Percentiles rank a stretch among this genome's conserved stretches.
Evolutionary conservation across 2,329 filamentous ascomycete genomes (phyloP).

Genomic region (Apiospora pterosperma): DNA sequence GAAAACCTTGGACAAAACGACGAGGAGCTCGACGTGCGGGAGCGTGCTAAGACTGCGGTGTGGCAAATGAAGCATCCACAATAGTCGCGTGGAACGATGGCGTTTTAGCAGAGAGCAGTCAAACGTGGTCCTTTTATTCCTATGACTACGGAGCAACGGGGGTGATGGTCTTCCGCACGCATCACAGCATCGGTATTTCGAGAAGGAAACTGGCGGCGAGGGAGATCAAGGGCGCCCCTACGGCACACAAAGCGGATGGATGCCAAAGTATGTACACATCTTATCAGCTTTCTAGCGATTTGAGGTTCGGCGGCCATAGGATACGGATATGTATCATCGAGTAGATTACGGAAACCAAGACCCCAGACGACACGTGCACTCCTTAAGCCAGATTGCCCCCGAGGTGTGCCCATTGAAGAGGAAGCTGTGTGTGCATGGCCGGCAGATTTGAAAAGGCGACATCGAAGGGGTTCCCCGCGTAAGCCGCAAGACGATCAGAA

Average conservation of each 20-base stretch:
- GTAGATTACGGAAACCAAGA: not conserved
- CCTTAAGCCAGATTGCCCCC: not conserved
- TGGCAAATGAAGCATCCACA: conserved; percentile 61
- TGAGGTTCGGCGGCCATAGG: not conserved
- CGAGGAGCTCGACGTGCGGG: conserved; percentile 74
- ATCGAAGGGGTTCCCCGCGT: not conserved
- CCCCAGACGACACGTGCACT: not conserved
- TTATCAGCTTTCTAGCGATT: not conserved
- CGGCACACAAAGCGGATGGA: not conserved
- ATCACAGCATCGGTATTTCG: too few species aligned
- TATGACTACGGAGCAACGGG: too few species aligned
- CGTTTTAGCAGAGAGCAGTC: too few species aligned
- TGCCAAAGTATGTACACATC: not conserved
- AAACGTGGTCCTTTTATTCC: too few species aligned
- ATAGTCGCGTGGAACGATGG: too few species aligned
- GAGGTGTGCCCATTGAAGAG: not conserved
- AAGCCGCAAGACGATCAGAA: too few species aligned
- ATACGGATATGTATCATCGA: not conserved
- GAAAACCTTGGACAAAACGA: conserved; percentile 62
- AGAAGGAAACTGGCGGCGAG: too few species aligned
- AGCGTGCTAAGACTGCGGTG: conserved; percentile 76
- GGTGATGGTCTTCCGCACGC: not conserved
- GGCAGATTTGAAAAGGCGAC: too few species aligned
- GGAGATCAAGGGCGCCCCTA: not conserved
- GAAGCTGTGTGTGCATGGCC: too few species aligned